phyloP scores from a whole-genome alignment of 1,139 yeast species.

The Protomyces inouyei region DNA sequence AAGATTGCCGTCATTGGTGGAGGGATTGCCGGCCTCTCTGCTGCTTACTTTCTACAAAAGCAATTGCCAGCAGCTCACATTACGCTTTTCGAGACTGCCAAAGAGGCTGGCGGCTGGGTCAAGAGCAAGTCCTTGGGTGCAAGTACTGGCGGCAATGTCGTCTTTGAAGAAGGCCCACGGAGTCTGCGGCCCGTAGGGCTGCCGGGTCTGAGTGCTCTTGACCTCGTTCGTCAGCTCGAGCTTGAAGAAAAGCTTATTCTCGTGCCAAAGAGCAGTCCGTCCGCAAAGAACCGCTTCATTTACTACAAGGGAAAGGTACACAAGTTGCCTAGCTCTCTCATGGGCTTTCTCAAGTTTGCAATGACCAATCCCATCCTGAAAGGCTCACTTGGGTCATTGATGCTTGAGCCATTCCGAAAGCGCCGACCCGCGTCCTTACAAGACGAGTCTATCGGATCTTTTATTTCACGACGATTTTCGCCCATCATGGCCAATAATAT shows the following conservation, averaged over 20 bases:
- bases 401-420: slow-evolving; percentile 41
- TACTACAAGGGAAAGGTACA: slow-evolving; percentile 42
- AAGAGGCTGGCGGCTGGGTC: slow-evolving; percentile 76
- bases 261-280: slow-evolving; percentile 46
- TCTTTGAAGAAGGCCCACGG: slow-evolving; percentile 45
- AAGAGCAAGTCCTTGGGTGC: slow-evolving; percentile 41
- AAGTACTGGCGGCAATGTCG: slow-evolving; percentile 30
- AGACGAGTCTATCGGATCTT: slow-evolving; percentile 71
- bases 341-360: slow-evolving; percentile 36
- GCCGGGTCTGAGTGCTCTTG: slow-evolving; percentile 32
- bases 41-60: slow-evolving; percentile 64
- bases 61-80: slow-evolving; percentile 62
- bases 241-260: slow-evolving; percentile 48
- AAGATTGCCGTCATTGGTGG: slow-evolving; percentile 49
- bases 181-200: slow-evolving; percentile 41
- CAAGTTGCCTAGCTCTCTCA: slow-evolving; percentile 37
- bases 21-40: slow-evolving; percentile 80
- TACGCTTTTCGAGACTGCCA: slow-evolving; percentile 54
- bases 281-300: slow-evolving; percentile 58
- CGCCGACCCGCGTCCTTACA: slow-evolving; percentile 35
- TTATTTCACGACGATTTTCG: slow-evolving; percentile 68
- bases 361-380: slow-evolving; percentile 40
- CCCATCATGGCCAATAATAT: slow-evolving; percentile 56
- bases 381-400: slow-evolving; percentile 42
- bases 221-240: slow-evolving; percentile 45